Conservation (phyloP, 768 basidiomycete species). For the Amylocystis lapponica region DNA sequence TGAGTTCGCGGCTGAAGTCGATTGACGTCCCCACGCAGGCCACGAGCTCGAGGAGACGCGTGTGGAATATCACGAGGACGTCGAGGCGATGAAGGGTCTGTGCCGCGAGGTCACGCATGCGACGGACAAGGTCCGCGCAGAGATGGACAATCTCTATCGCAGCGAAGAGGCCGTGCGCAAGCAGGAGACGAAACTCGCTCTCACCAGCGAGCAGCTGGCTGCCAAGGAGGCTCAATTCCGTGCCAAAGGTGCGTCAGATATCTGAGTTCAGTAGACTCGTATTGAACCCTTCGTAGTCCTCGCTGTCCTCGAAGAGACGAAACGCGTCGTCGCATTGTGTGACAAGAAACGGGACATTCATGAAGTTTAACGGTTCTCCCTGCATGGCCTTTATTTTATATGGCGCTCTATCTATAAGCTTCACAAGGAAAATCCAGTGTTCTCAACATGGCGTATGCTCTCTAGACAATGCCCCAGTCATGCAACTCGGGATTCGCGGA, state of each 20-base stretch:
- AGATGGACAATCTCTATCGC: slow-evolving; percentile 35
- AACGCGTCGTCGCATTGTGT: slow-evolving; percentile 38
- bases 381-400: too few relatives aligned
- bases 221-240: slow-evolving; percentile 37
- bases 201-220: slow-evolving; percentile 35
- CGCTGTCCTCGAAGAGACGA: slow-evolving; percentile 38
- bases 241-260: slow-evolving; percentile 29
- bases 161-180: slow-evolving; percentile 36
- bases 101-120: slow-evolving; percentile 46
- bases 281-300: slow-evolving; percentile 26
- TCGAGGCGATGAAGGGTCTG: slow-evolving; percentile 50
- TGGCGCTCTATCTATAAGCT: too few relatives aligned
- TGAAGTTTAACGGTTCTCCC: too few relatives aligned
- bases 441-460: too few relatives aligned
- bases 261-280: not conserved
- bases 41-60: slow-evolving; percentile 56
- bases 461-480: too few relatives aligned
- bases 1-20: slow-evolving; percentile 15
- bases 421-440: too few relatives aligned
- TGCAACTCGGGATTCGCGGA: too few relatives aligned
- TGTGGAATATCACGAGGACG: slow-evolving; percentile 54
- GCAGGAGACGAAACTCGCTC: slow-evolving; percentile 35
- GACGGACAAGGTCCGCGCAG: slow-evolving; percentile 31
- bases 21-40: slow-evolving; percentile 39
- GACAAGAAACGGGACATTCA: slow-evolving; percentile 37